Percentiles rank a stretch among this genome's conserved stretches.
Conservation (phyloP, 2,329 filamentous ascomycete species). For the Lachnellula subtilissima region DNA sequence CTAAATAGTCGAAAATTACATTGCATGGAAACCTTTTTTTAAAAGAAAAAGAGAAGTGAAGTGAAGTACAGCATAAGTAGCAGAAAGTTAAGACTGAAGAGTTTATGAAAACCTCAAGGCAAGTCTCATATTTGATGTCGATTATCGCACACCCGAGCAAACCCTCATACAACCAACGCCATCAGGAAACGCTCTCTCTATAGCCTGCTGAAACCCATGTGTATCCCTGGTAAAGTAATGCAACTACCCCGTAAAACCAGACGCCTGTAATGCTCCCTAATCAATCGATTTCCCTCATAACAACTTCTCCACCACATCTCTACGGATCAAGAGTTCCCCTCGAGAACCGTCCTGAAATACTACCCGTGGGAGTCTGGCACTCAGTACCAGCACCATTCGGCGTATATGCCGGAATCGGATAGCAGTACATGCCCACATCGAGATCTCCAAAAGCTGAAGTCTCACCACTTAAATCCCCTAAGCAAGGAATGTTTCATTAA, state of each 20-base stretch:
- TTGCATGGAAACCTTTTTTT: no score
- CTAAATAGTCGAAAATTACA: no score
- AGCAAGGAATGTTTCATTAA: conserved; percentile 1
- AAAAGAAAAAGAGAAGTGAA: no score
- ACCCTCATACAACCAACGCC: no score
- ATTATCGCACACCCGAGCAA: no score
- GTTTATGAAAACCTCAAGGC: no score
- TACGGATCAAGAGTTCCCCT: background rate
- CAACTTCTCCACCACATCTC: background rate
- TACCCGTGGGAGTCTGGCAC: background rate
- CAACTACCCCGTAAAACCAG: background rate
- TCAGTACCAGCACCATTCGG: background rate
- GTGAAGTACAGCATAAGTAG: background rate
- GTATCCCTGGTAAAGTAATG: background rate
- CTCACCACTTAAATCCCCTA: background rate
- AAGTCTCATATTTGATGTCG: no score
- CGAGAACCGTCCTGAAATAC: background rate
- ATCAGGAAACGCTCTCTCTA: background rate
- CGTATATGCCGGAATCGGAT: background rate
- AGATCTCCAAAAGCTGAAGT: background rate
- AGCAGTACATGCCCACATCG: background rate
- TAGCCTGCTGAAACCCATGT: background rate
- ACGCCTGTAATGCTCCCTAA: background rate
- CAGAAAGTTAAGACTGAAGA: background rate
- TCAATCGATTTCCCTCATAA: background rate